Base-by-base conservation (phyloP, 805 yeast species). In the Ogataea kodamae region DNA sequence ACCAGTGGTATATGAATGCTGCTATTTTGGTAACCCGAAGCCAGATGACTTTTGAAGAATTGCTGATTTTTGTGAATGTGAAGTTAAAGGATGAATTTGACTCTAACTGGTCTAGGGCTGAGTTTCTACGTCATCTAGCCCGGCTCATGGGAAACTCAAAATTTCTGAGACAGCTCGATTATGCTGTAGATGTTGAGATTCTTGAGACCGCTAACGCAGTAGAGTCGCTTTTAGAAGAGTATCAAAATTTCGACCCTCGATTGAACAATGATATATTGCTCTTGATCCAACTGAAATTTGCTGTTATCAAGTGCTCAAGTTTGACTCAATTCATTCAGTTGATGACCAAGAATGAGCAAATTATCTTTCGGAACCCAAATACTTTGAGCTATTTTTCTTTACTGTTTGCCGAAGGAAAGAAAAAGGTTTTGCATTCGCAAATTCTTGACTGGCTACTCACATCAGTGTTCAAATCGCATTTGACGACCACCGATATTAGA, bases 1-100 rank as follows among this genome's bases (percentile, higher is more conserved):
- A 33, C 12, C 37, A 36, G 9, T 39, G 44, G 46, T 43, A 27
- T 19, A 13, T 15, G 13, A 45, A 39, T 25, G 46, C 44, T 5
- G 22, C 45, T 3, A 27, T 29, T 9, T 11, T 45, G 5, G 10
- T 45, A 2, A 25, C 10, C 19, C 9, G 20, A n/a, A 28, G 33
- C 6, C 15, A 28, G 6, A 18, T 42, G 27, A 16, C 33, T 5
- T 25, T 43, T 6, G 42, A 39, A 15, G 46, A 43, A 18, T 22
- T 30, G 2, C 18, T 31, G 4, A 12, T 7, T 3, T 18, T 33
- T 5, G 15, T 40, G 9, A 37, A 45, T 16, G 18, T 9, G 4
- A 25, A 24, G 5, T n/a, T 45, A 19, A 20, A n/a, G 4, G 19
- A 18, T 11, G 25, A 19, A 3, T 18, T 37, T n/a, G 26, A 19